Evolutionary conservation across 768 basidiomycete species (phyloP).

Genomic region (Leccinum broughii): DNA sequence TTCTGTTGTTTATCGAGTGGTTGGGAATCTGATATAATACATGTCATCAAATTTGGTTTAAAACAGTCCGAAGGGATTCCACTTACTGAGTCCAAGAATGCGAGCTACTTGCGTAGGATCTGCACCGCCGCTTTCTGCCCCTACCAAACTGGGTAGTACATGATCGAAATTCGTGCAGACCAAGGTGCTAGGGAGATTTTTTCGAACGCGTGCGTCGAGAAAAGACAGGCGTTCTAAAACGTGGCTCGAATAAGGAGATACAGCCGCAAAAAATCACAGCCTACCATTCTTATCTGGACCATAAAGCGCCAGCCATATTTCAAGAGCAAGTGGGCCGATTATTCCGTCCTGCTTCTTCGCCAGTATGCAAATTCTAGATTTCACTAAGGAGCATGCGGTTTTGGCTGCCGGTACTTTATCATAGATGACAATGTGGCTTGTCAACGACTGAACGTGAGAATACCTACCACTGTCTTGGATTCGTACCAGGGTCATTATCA

Average conservation of each 20-base stretch:
- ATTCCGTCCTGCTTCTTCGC: slow-evolving; percentile 2
- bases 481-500: slow-evolving; percentile 15
- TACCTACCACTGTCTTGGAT: slow-evolving; percentile 14
- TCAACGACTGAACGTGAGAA: background rate
- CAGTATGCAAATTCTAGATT: slow-evolving; percentile 12
- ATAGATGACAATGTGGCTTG: background rate
- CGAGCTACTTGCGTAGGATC: no score
- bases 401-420: background rate
- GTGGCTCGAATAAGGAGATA: background rate
- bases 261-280: background rate
- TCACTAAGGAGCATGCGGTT: background rate
- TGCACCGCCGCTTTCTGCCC: no score
- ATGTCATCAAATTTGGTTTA: no score
- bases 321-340: slow-evolving; percentile 23
- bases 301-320: slow-evolving; percentile 18
- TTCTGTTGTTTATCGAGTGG: no score
- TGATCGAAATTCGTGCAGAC: no score
- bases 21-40: no score
- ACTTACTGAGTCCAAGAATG: no score
- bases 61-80: no score
- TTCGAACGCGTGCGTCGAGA: no score
- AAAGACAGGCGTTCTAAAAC: no score
- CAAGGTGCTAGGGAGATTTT: no score
- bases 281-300: slow-evolving; percentile 6
- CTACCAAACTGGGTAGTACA: no score